These are phyloP conservation scores for Torulaspora maleeae DNA, from an alignment of 805 yeast genomes.

Conservation along the genomic window DNA sequence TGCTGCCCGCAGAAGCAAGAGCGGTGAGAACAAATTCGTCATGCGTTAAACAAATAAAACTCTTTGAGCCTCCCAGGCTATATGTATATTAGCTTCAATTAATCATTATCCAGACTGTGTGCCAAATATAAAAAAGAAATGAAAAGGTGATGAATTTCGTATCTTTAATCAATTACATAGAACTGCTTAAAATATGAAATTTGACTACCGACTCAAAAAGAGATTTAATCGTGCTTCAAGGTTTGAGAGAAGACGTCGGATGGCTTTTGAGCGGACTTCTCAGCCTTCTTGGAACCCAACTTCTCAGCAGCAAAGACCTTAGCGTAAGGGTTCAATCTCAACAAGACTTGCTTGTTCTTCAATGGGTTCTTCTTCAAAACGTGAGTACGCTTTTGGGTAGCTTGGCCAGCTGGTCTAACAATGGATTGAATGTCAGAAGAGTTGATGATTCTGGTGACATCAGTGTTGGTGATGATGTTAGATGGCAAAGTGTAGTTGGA, in stretches of 20 bases:
- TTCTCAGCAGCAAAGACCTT: constrained; percentile 92
- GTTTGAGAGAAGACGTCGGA: constrained; percentile 65
- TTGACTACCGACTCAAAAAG: background rate
- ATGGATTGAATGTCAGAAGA: constrained; percentile 98
- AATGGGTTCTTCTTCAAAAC: constrained; percentile 98
- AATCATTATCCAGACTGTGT: background rate
- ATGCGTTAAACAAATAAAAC: constrained; percentile 48
- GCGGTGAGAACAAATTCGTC: constrained; percentile 61
- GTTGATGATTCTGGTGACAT: constrained; percentile 95
- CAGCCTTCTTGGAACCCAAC: constrained; percentile 78
- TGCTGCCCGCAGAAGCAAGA: constrained; percentile 48
- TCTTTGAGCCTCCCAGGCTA: background rate
- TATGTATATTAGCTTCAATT: constrained; percentile 3
- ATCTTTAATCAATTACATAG: background rate
- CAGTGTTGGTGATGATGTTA: constrained; percentile 92
- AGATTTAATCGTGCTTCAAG: constrained; percentile 54
- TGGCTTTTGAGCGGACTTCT: constrained; percentile 59
- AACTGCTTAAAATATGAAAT: background rate
- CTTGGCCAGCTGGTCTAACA: constrained; percentile 93
- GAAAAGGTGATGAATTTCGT: background rate
- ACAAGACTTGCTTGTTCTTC: constrained; percentile 97
- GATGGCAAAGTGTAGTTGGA: constrained; percentile 88
- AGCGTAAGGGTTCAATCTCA: constrained; percentile 99
- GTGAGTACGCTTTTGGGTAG: constrained; percentile 88
- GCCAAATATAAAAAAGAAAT: background rate